These are phyloP conservation scores for Conidiobolus incongruus DNA, from an alignment of 371 early-diverging fungal species.

Conservation along the genomic window DNA sequence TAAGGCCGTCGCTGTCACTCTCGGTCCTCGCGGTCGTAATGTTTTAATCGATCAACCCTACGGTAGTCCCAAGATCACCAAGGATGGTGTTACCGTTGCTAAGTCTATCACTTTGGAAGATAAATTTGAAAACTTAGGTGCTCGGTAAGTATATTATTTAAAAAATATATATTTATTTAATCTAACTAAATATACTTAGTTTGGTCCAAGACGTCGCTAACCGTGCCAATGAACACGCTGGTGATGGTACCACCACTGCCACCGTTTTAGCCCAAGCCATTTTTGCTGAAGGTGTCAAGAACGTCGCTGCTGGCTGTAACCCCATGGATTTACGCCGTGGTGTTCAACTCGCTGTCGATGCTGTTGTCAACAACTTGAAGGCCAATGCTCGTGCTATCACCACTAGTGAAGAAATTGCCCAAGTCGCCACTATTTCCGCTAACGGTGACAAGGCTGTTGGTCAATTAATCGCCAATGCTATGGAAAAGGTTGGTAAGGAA, in stretches of 20 bases:
- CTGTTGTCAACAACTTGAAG: conserved; percentile 67
- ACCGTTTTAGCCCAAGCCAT: conserved; percentile 95
- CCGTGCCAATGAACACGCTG: conserved; percentile 96
- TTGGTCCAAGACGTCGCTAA: conserved; percentile 97
- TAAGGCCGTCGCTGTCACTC: conserved; percentile 91
- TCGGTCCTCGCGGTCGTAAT: conserved; percentile 95
- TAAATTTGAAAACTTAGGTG: conserved; percentile 95
- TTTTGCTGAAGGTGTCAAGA: conserved; percentile 95
- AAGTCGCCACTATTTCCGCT: conserved; percentile 95
- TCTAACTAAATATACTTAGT: conserved; percentile 14
- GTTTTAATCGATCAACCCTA: conserved; percentile 94
- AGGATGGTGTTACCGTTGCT: conserved; percentile 98
- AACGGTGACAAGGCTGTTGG: conserved; percentile 95
- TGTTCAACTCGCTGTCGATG: conserved; percentile 80
- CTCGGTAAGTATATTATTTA: conserved; percentile 28
- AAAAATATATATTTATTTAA: neutral
- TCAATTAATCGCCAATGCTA: conserved; percentile 84
- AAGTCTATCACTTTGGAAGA: conserved; percentile 87
- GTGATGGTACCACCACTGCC: conserved; percentile 98
- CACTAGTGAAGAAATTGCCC: conserved; percentile 84
- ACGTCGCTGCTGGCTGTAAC: conserved; percentile 96
- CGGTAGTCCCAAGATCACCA: conserved; percentile 96
- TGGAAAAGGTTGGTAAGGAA: conserved; percentile 98
- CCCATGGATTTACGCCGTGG: conserved; percentile 95
- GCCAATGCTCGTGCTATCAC: conserved; percentile 75